phyloP scores from a whole-genome alignment of 164 flowering plant species.

The Nymphaea colorata region DNA sequence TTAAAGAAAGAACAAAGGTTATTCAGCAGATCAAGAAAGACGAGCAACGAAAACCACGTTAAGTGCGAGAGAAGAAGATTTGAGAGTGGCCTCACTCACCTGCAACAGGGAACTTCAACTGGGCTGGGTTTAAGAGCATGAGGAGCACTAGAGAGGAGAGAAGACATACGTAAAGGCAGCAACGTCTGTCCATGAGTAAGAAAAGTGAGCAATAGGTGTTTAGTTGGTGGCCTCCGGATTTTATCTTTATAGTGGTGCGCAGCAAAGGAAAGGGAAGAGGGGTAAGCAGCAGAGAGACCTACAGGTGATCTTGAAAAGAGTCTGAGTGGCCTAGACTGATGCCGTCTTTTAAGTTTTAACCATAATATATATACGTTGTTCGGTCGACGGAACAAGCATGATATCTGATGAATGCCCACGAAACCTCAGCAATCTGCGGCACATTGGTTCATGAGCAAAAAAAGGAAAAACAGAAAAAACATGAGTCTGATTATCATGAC shows the following conservation, averaged over 20 bases:
- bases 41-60: not conserved
- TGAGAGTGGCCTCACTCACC: not conserved
- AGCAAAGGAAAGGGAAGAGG: slow-evolving; percentile 1
- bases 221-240: not conserved
- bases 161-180: not conserved
- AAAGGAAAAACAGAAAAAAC: slow-evolving; percentile 5
- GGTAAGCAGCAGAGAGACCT: not conserved
- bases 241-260: not conserved
- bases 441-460: slow-evolving; percentile 25
- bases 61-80: not conserved
- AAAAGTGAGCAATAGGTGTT: not conserved
- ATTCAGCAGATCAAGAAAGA: not conserved
- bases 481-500: not conserved
- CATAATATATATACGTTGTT: not conserved
- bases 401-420: slow-evolving; percentile 9
- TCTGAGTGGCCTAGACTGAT: slow-evolving; percentile 4
- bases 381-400: slow-evolving; percentile 4
- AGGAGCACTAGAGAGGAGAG: not conserved
- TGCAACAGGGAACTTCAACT: not conserved
- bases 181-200: not conserved
- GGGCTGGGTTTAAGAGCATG: not conserved
- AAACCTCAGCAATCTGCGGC: slow-evolving; percentile 9
- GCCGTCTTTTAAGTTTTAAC: slow-evolving; percentile 11
- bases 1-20: not conserved
- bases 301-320: too few relatives aligned